phyloP scores from a whole-genome alignment of 176 grass and related monocot species.

The Aechmea fasciata region DNA sequence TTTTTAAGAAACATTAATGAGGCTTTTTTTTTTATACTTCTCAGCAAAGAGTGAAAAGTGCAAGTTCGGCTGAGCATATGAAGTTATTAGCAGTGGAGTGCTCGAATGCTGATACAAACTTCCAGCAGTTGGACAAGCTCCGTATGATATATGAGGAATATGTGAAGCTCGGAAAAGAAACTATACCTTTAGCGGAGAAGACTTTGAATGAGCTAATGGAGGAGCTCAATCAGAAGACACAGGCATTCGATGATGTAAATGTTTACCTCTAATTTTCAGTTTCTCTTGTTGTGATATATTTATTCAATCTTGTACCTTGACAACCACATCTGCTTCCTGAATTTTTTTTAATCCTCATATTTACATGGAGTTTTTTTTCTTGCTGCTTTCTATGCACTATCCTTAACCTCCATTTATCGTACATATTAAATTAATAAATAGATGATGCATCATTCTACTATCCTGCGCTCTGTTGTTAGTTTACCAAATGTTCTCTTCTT shows the following conservation, averaged over 20 bases:
- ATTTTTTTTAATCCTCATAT: too few relatives aligned
- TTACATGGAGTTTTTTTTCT: neutral
- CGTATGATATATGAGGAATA: slow-evolving; percentile 63
- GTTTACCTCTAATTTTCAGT: slow-evolving; percentile 9
- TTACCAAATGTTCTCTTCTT: too few relatives aligned
- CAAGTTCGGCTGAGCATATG: slow-evolving; percentile 53
- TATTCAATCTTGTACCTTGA: slow-evolving; percentile 5
- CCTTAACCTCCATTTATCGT: too few relatives aligned
- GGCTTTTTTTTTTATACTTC: slow-evolving; percentile 19
- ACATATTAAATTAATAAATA: too few relatives aligned
- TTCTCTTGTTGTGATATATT: neutral
- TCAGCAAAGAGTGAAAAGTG: slow-evolving; percentile 76
- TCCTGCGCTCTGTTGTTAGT: too few relatives aligned
- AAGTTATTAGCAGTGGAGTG: slow-evolving; percentile 46
- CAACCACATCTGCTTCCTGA: too few relatives aligned
- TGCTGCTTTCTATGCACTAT: too few relatives aligned
- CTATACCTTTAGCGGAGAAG: slow-evolving; percentile 75
- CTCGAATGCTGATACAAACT: slow-evolving; percentile 54
- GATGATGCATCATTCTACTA: too few relatives aligned
- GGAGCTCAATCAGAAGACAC: slow-evolving; percentile 59
- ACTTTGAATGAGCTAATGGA: slow-evolving; percentile 55
- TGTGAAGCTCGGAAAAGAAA: slow-evolving; percentile 56
- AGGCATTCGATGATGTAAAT: slow-evolving; percentile 69
- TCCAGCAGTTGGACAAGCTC: slow-evolving; percentile 77
- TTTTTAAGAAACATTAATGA: slow-evolving; percentile 11